Base-by-base conservation (phyloP, 106 monocot species). In the Agapanthus africanus region DNA sequence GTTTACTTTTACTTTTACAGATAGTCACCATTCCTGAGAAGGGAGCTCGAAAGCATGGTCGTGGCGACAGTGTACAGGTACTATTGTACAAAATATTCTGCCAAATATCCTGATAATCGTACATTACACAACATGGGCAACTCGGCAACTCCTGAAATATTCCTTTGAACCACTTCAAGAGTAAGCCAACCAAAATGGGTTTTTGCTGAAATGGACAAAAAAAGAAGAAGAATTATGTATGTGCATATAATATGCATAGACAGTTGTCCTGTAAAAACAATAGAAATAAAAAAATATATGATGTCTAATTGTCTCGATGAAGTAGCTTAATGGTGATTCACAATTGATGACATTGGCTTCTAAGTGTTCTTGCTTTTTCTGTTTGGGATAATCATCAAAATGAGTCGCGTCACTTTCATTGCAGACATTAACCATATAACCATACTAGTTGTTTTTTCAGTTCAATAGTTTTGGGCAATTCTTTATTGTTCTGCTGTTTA, bases 1-100 rank as follows among this genome's bases (percentile, higher is more conserved):
- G 6, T 64, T 7, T 63, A 40, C 40, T 54, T 44, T 57, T 59
- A 63, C 50, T 50, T 63, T 21, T 77, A 15, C 88, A 95, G 95
- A 80, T 91, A 50, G 91, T 95, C 49, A 95, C 71, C 73, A 76
- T 95, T 72, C 88, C 95, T 35, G 95, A 95, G 70, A 95, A 91
- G 71, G 91, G 91, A 51, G 73, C 82, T 70, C 79, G 91, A 63
- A 88, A 86, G 74, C 82, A 19, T 5, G 46, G 46, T 47, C 16
- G 94, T 73, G 81, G 77, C 63, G 90, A 95, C 37, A 88, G 73
- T 71, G 72, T 91, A 80, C 88, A 88, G 84, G 95, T 95, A 80
- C 18, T 47, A 32, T 14, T n/a, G 6, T 40, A 35, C 19, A 47
- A 19, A 13, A 47, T 1, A 15, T 47, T n/a, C n/a, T n/a, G n/a